Percentiles rank a stretch among this genome's conserved stretches.
Conservation (phyloP, 106 monocot species). For the Alisma plantagoaquatica region DNA sequence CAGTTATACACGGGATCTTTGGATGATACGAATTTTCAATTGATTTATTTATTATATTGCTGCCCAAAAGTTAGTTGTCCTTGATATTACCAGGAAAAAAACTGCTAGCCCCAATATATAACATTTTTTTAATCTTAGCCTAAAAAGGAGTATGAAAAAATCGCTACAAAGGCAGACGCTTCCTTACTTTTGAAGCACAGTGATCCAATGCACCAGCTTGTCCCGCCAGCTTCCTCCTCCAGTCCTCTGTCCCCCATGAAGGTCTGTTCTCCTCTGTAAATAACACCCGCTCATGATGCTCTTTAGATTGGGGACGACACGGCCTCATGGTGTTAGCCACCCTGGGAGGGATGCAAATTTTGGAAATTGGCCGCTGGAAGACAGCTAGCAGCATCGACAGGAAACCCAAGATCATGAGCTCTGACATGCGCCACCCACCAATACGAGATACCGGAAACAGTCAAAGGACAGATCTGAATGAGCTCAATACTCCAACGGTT, state of each 20-base stretch:
- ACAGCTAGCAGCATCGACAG: conserved; percentile 10
- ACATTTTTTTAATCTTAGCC: too few relatives aligned
- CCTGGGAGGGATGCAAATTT: conserved; percentile 6
- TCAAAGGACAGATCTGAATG: too few relatives aligned
- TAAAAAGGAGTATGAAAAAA: too few relatives aligned
- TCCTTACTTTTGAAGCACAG: neutral
- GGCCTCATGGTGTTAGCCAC: neutral
- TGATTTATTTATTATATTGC: too few relatives aligned
- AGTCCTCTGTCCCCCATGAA: neutral
- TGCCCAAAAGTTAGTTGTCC: too few relatives aligned
- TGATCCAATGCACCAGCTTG: neutral
- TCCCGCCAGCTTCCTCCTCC: neutral
- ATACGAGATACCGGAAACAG: neutral
- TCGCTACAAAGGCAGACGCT: neutral
- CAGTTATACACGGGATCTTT: too few relatives aligned
- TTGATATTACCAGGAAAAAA: too few relatives aligned
- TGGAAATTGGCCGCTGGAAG: conserved; percentile 4
- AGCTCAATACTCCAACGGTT: too few relatives aligned
- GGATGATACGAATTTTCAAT: too few relatives aligned
- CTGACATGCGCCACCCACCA: neutral
- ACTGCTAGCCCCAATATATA: too few relatives aligned
- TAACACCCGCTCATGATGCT: neutral
- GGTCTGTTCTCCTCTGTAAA: neutral
- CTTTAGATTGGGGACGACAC: neutral
- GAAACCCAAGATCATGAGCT: conserved; percentile 20